Conservation (phyloP, 23 red algal species). For the Rhodosorus marinus region DNA sequence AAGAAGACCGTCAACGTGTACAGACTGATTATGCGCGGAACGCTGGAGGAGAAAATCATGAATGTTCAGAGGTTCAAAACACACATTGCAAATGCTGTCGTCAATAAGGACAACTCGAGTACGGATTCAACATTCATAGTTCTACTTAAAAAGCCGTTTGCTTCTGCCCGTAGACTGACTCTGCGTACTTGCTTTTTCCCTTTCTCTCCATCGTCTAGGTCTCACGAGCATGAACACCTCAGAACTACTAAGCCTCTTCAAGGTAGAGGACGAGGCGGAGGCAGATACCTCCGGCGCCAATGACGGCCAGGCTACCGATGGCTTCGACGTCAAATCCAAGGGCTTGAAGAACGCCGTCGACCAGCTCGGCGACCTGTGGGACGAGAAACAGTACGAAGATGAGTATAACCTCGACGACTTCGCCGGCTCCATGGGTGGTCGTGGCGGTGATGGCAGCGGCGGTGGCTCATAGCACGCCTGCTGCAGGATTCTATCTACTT, state of each 20-base stretch:
- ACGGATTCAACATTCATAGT: too few species aligned
- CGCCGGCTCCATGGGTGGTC: slow-evolving; percentile 30
- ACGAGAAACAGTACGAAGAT: slow-evolving; percentile 68
- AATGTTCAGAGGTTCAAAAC: slow-evolving; percentile 89
- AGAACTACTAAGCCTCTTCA: slow-evolving; percentile 48
- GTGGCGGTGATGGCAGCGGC: too few species aligned
- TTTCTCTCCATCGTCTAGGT: too few species aligned
- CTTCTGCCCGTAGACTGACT: too few species aligned
- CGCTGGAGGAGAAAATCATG: slow-evolving; percentile 96
- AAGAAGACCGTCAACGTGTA: slow-evolving; percentile 82
- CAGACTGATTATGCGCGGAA: slow-evolving; percentile 61
- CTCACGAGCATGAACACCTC: slow-evolving; percentile 68
- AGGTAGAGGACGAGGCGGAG: slow-evolving; percentile 31
- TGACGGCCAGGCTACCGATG: slow-evolving; percentile 3
- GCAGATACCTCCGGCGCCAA: neutral
- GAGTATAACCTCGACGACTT: slow-evolving; percentile 59
- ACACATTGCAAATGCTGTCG: slow-evolving; percentile 77
- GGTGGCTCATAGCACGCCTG: too few species aligned
- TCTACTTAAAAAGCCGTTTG: too few species aligned
- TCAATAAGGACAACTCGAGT: slow-evolving; percentile 76
- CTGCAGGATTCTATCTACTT: too few species aligned
- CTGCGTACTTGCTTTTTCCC: too few species aligned
- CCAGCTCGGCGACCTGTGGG: slow-evolving; percentile 50
- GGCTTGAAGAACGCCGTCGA: slow-evolving; percentile 31
- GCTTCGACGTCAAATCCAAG: slow-evolving; percentile 12